phyloP scores from a whole-genome alignment of 2,329 filamentous ascomycete species.

The Beauveria bassiana region DNA sequence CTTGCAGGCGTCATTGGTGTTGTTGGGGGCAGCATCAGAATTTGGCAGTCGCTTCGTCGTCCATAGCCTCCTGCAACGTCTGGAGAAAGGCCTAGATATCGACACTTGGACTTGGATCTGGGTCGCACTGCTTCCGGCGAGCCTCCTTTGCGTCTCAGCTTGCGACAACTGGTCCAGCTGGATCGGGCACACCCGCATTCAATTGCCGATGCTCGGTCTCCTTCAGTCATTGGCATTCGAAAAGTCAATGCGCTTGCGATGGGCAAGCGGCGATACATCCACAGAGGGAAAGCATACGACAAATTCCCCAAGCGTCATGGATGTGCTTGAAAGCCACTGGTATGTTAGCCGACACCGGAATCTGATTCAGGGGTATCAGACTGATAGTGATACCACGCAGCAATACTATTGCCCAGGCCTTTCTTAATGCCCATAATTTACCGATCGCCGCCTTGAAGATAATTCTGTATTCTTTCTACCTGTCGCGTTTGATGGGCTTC shows the following conservation, averaged over 20 bases:
- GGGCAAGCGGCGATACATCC: not conserved
- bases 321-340: not conserved
- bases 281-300: not conserved
- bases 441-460: slow-evolving; percentile 10
- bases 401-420: not conserved
- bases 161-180: slow-evolving; percentile 1
- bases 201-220: not conserved
- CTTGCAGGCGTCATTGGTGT: slow-evolving; percentile 3
- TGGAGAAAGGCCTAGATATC: slow-evolving; percentile 30
- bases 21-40: not conserved
- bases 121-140: slow-evolving; percentile 43
- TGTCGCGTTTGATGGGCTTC: slow-evolving; percentile 7
- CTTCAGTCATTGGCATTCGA: slow-evolving; percentile 1
- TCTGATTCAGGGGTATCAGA: not conserved
- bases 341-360: not conserved
- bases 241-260: slow-evolving; percentile 2
- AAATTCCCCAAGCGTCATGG: not conserved
- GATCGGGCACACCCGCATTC: not conserved
- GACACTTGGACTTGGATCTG: slow-evolving; percentile 29
- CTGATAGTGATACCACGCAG: not conserved
- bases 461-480: slow-evolving; percentile 3
- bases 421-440: not conserved
- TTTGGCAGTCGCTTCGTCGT: not conserved
- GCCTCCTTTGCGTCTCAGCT: slow-evolving; percentile 44
- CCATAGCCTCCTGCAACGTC: not conserved